Evolutionary conservation across 1,284 basidiomycete genomes (phyloP), one percentile per base, ranked within the genome.

Genomic region (Microbotryum intermedium): DNA sequence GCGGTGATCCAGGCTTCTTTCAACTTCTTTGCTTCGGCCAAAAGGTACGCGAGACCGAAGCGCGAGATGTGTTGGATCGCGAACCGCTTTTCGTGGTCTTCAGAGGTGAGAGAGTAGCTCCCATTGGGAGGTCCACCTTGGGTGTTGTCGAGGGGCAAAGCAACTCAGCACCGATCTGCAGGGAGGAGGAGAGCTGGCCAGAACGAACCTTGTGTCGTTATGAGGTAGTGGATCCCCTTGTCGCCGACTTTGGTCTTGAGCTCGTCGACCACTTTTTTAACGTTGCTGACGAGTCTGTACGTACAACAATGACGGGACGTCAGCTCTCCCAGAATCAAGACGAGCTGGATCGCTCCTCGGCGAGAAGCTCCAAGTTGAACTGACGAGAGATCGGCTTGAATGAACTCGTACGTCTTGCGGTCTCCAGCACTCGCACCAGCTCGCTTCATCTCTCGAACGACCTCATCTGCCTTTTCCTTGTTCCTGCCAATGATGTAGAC

Each of bases 401-500:
- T 73, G 65, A 75, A 76, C 25, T 71, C 70, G 61, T 67, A 71
- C 46, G 64, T 62, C 56, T 61, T 56, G 34, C 46, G 48, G 16
- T 58, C 46, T 20, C 58, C 26, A 11, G 34, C 34, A 39, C 16
- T 6, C 18, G 34, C 34, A 2, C 59, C 62, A 6, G 54, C 53
- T n/a, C 60, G 29, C 20, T 60, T 62, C 10, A 74, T 64, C 55
- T 68, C 57, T 13, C 71, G 65, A 13, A 76, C 61, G 5, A 76
- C 71, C 18, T 70, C 57, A 4, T 65, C 30, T 1, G 71, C 74
- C 21, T 66, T 62, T 13, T 62, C 53, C 43, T 71, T 66, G 60
- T 70, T 73, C 7, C 75, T 61, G 3, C 75, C 75, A n/a, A 76
- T 64, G 57, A 76, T 62, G 67, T 69, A 74, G n/a, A 76, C 72